These are phyloP conservation scores for Cyberlindnera petersonii DNA, from an alignment of 805 yeast genomes.

Conservation along the genomic window DNA sequence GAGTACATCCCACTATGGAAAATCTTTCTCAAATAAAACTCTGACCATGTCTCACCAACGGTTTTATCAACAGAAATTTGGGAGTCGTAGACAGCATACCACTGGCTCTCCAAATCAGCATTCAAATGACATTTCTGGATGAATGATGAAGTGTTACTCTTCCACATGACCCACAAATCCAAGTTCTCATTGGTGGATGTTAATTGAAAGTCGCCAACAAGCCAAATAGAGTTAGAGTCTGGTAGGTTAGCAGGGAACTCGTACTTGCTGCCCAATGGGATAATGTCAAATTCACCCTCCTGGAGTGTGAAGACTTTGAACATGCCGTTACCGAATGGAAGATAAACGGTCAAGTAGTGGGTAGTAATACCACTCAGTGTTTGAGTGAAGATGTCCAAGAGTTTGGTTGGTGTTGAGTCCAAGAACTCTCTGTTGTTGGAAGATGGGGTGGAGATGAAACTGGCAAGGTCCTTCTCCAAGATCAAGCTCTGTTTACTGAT, in stretches of 20 bases:
- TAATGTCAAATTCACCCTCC: conserved; percentile 22
- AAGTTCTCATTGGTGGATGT: conserved; percentile 18
- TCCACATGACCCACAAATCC: conserved; percentile 51
- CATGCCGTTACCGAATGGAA: conserved; percentile 42
- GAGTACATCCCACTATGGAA: conserved; percentile 50
- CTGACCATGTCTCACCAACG: conserved; percentile 31
- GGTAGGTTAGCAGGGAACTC: conserved; percentile 31
- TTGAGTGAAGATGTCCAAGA: conserved; percentile 22
- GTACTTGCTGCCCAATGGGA: conserved; percentile 27
- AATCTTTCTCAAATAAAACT: conserved; percentile 41
- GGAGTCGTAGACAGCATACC: conserved; percentile 21
- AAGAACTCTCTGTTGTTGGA: conserved; percentile 25
- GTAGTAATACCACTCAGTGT: conserved; percentile 6
- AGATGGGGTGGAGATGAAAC: conserved; percentile 10
- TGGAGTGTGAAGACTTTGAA: conserved; percentile 37
- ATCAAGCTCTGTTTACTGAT: conserved; percentile 33
- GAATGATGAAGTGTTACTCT: conserved; percentile 53
- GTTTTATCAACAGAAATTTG: conserved; percentile 15
- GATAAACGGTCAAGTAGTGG: conserved; percentile 32
- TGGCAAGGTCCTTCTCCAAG: conserved; percentile 23
- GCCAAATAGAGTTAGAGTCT: conserved; percentile 40
- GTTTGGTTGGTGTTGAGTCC: conserved; percentile 30
- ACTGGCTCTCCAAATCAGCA: conserved; percentile 24
- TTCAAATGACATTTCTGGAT: conserved; percentile 34
- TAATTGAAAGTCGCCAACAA: conserved; percentile 43